Evolutionary conservation across 2,329 filamentous ascomycete species (phyloP).

Genomic region (Diaporthe citri): DNA sequence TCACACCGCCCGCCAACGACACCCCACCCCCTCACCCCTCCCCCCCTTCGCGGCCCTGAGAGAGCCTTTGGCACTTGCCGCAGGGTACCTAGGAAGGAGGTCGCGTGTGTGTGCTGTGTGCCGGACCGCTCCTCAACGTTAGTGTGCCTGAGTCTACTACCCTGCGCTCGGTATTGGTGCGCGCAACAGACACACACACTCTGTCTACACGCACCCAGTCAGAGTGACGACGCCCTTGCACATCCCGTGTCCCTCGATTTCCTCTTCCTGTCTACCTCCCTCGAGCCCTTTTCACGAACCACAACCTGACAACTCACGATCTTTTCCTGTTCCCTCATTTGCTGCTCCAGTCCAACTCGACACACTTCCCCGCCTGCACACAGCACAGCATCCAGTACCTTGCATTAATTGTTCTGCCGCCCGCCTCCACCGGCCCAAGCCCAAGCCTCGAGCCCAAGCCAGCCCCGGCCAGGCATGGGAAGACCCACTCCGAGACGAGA

Average conservation of each 20-base stretch:
- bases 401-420: constrained; percentile 10
- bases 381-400: constrained; percentile 8
- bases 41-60: not conserved
- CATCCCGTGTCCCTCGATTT: constrained; percentile 2
- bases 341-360: not conserved
- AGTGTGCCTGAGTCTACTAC: constrained; percentile 19
- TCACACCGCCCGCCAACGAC: not conserved
- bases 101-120: constrained; percentile 8
- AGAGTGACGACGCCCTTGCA: constrained; percentile 10
- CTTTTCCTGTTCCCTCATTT: constrained; percentile 28
- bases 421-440: constrained; percentile 12
- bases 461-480: constrained; percentile 8
- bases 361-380: not conserved
- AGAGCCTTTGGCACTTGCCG: not conserved
- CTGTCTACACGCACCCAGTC: not conserved
- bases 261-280: not conserved
- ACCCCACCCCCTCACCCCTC: not conserved
- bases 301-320: constrained; percentile 40
- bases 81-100: not conserved
- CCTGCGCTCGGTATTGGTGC: constrained; percentile 18
- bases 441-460: constrained; percentile 1
- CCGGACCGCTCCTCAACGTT: not conserved
- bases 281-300: constrained; percentile 31
- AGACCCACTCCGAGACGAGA: constrained; percentile 26
- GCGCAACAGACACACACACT: not conserved